These are phyloP conservation scores for Leptographium procerum DNA, from an alignment of 2,329 filamentous ascomycete species.

Conservation along the genomic window DNA sequence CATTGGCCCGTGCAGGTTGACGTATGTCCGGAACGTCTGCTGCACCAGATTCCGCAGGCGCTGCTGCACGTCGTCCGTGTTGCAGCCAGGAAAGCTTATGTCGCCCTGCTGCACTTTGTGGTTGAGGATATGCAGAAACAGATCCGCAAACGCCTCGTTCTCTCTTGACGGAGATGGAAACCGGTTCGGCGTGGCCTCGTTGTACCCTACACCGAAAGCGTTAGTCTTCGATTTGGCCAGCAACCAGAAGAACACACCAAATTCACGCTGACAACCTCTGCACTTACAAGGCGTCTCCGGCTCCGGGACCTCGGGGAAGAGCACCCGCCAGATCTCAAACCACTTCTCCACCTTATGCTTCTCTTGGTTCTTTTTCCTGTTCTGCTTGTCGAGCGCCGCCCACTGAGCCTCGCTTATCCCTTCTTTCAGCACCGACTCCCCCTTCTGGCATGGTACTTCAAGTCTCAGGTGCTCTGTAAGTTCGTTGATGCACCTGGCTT, in stretches of 20 bases:
- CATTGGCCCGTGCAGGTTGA: conserved; percentile 11
- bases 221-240: neutral
- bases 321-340: conserved; percentile 18
- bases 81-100: conserved; percentile 10
- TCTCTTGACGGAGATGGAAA: conserved; percentile 9
- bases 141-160: conserved; percentile 14
- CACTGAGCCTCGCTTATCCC: conserved; percentile 17
- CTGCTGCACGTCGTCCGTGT: conserved; percentile 9
- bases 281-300: conserved; percentile 17
- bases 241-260: neutral
- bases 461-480: conserved; percentile 13
- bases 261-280: neutral
- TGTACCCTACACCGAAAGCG: conserved; percentile 12
- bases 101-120: conserved; percentile 16
- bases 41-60: conserved; percentile 13
- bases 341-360: conserved; percentile 18
- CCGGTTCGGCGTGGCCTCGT: conserved; percentile 6
- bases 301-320: conserved; percentile 13
- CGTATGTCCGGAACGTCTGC: conserved; percentile 14
- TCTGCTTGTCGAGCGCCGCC: conserved; percentile 16
- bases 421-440: conserved; percentile 14
- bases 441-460: conserved; percentile 12
- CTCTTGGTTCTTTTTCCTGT: conserved; percentile 18
- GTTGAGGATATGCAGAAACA: conserved; percentile 15
- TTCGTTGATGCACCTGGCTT: conserved; percentile 9